phyloP scores from a whole-genome alignment of 495 filamentous ascomycete genomes.

The Cercophora newfieldiana region DNA sequence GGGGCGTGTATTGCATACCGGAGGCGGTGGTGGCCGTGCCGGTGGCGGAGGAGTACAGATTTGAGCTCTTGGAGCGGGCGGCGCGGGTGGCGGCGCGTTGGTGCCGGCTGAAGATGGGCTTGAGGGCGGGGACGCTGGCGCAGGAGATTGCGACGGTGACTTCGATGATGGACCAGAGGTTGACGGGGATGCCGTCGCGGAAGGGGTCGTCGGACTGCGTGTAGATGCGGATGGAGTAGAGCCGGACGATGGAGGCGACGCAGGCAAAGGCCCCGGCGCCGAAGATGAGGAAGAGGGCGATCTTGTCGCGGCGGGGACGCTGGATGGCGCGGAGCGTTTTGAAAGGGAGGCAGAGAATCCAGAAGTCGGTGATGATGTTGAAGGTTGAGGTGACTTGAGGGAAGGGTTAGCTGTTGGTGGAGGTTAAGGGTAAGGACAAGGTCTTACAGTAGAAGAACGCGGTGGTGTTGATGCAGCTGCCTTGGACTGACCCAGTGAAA shows the following conservation, averaged over 20 bases:
- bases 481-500: constrained; percentile 33
- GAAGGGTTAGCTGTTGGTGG: neutral
- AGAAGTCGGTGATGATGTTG: constrained; percentile 54
- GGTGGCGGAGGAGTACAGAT: neutral
- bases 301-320: constrained; percentile 45
- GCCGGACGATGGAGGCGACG: constrained; percentile 45
- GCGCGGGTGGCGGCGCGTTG: constrained; percentile 19
- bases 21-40: neutral
- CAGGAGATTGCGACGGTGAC: constrained; percentile 53
- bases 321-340: constrained; percentile 45
- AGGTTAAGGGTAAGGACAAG: neutral
- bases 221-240: constrained; percentile 43
- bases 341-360: constrained; percentile 53
- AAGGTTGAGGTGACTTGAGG: constrained; percentile 45
- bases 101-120: constrained; percentile 37
- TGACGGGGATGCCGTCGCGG: constrained; percentile 32
- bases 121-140: constrained; percentile 50
- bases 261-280: constrained; percentile 48
- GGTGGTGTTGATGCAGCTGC: constrained; percentile 49
- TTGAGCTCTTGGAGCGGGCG: neutral
- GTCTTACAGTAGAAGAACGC: constrained; percentile 54
- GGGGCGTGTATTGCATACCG: constrained; percentile 1
- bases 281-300: constrained; percentile 51
- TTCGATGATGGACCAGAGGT: constrained; percentile 53
- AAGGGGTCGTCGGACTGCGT: constrained; percentile 36